Evolutionary conservation across 345 rosid species (phyloP).

Genomic region (Citrus hindsii): DNA sequence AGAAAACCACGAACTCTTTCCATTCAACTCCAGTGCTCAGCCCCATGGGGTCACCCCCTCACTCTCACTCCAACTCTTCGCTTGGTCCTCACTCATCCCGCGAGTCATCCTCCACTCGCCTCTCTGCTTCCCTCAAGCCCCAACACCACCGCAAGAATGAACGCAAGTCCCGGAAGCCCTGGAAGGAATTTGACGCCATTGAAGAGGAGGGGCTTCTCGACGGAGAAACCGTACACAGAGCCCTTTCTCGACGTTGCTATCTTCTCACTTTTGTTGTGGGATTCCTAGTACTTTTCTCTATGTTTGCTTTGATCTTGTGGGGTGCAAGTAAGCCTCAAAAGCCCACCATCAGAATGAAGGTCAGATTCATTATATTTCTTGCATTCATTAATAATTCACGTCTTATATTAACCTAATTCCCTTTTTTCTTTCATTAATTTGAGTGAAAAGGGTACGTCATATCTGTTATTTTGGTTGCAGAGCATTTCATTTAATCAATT

Average conservation of each 20-base stretch:
- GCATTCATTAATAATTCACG: not conserved
- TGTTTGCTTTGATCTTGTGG: constrained; percentile 64
- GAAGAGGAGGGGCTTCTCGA: constrained; percentile 68
- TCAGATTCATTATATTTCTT: not conserved
- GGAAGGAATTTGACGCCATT: constrained; percentile 63
- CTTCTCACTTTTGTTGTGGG: constrained; percentile 46
- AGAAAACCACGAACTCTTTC: constrained; percentile 62
- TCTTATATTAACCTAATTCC: too few species aligned
- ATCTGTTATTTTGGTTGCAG: constrained; percentile 22
- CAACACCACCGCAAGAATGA: constrained; percentile 22
- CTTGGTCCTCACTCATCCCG: constrained; percentile 64
- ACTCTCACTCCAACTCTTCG: constrained; percentile 71
- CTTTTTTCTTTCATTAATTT: not conserved
- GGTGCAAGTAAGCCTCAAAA: constrained; percentile 67
- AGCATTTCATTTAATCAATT: constrained; percentile 51
- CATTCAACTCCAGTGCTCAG: constrained; percentile 64
- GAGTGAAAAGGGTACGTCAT: not conserved
- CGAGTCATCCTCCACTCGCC: constrained; percentile 63
- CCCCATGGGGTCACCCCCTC: constrained; percentile 69
- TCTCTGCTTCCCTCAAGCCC: constrained; percentile 50
- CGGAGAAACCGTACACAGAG: constrained; percentile 19
- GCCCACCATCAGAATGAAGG: constrained; percentile 64
- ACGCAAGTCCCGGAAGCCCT: constrained; percentile 18
- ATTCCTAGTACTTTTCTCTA: constrained; percentile 46
- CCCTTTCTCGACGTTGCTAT: constrained; percentile 47